A percentile compares a stretch with the other conserved stretches of the same genome.
Evolutionary conservation across 169 alveolate species (phyloP).

Genomic region (Cryptosporidium tyzzeri): DNA sequence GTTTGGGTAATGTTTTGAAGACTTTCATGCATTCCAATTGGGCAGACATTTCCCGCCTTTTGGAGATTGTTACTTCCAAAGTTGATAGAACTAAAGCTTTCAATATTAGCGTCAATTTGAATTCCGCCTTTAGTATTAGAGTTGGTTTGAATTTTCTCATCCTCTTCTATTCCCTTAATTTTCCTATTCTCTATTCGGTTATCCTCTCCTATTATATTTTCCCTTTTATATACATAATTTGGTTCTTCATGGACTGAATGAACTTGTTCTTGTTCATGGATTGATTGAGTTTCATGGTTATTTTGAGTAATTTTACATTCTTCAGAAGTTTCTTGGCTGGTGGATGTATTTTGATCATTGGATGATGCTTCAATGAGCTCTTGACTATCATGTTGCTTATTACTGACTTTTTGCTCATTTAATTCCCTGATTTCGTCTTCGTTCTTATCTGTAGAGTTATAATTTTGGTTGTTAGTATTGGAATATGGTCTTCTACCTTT

Average conservation of each 20-base stretch:
- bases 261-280: not conserved
- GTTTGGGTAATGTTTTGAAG: not conserved
- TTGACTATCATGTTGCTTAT: not conserved
- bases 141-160: not conserved
- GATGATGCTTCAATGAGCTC: not conserved
- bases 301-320: not conserved
- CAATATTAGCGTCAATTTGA: not conserved
- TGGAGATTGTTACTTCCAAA: not conserved
- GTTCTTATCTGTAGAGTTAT: not conserved
- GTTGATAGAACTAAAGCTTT: not conserved
- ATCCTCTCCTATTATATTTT: not conserved
- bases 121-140: not conserved
- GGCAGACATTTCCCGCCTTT: not conserved
- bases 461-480: not conserved
- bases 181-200: not conserved
- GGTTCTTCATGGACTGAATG: not conserved
- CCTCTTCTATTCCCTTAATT: not conserved
- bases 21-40: not conserved
- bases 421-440: not conserved
- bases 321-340: not conserved
- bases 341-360: not conserved
- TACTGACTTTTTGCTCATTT: not conserved
- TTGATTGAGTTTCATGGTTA: not conserved
- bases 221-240: not conserved
- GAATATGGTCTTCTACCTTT: conserved; percentile 1